Conservation (phyloP, 352 stramenopile genomes). For the Pythium aphanidermatum region DNA sequence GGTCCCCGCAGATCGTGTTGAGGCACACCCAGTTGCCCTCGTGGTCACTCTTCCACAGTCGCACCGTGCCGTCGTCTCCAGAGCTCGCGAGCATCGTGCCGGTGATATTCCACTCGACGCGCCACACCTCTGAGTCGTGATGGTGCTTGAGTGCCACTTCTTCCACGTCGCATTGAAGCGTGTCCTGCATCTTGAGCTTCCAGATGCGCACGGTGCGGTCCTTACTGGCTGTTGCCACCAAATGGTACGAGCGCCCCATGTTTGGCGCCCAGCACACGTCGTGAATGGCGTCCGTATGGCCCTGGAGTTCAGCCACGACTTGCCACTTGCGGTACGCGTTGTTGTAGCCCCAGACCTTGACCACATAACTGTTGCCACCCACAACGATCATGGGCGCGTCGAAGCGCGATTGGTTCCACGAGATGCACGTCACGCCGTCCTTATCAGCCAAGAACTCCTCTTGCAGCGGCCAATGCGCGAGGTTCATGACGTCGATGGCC, state of each 20-base stretch:
- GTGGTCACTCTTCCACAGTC: slow-evolving; percentile 94
- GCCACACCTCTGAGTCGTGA: slow-evolving; percentile 91
- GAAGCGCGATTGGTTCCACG: slow-evolving; percentile 93
- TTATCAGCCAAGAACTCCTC: slow-evolving; percentile 82
- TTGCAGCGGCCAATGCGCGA: slow-evolving; percentile 92
- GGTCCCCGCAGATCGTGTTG: slow-evolving; percentile 75
- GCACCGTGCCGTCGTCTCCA: slow-evolving; percentile 92
- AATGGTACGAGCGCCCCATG: slow-evolving; percentile 91
- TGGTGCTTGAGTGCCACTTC: slow-evolving; percentile 76
- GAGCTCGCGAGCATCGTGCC: slow-evolving; percentile 93
- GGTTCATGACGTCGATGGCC: slow-evolving; percentile 93
- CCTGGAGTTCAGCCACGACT: slow-evolving; percentile 71
- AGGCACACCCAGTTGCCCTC: slow-evolving; percentile 90
- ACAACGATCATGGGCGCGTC: slow-evolving; percentile 94
- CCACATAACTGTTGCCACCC: slow-evolving; percentile 83
- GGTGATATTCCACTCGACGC: slow-evolving; percentile 96
- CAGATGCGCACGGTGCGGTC: slow-evolving; percentile 88
- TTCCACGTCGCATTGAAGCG: slow-evolving; percentile 62
- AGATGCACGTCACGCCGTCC: slow-evolving; percentile 88
- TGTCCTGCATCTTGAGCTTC: slow-evolving; percentile 75
- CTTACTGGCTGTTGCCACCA: slow-evolving; percentile 90
- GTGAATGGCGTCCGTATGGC: slow-evolving; percentile 87
- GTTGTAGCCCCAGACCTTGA: slow-evolving; percentile 91
- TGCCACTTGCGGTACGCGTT: slow-evolving; percentile 85
- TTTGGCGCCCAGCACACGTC: slow-evolving; percentile 96